Conservation (phyloP, 192 early-diverging fungal species). For the Spinellus fusiger region DNA sequence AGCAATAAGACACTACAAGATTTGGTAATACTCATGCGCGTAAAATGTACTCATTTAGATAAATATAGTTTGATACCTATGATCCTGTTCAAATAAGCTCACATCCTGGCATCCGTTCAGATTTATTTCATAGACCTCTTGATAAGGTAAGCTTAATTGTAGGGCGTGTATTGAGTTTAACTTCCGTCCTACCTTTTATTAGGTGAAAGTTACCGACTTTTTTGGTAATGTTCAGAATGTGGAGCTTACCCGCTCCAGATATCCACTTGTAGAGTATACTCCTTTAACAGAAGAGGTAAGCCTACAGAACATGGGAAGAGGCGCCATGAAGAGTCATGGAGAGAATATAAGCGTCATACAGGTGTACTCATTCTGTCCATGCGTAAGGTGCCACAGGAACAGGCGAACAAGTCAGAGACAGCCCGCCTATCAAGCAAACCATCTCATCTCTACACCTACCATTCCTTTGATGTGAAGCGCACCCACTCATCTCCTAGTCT, state of each 20-base stretch:
- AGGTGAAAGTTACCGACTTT: constrained; percentile 87
- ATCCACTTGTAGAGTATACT: constrained; percentile 11
- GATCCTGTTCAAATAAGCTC: constrained; percentile 69
- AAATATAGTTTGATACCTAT: constrained; percentile 70
- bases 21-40: constrained; percentile 43
- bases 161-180: not conserved
- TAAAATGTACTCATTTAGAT: not conserved
- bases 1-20: constrained; percentile 69
- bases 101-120: constrained; percentile 77
- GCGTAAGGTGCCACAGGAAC: not conserved
- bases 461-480: not conserved
- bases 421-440: not conserved
- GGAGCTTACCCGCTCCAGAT: constrained; percentile 62
- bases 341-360: not conserved
- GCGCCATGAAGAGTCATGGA: no score
- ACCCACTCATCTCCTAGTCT: no score
- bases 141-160: constrained; percentile 55
- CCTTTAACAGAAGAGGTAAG: not conserved
- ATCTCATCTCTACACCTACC: not conserved
- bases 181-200: constrained; percentile 1
- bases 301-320: not conserved
- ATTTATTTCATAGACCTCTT: constrained; percentile 74
- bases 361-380: not conserved
- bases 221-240: constrained; percentile 93
- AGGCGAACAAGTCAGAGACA: not conserved